Evolutionary conservation across 202 grass and related monocot species (phyloP), one percentile per base, ranked within the genome.

Genomic region (Carex sylvatica): DNA sequence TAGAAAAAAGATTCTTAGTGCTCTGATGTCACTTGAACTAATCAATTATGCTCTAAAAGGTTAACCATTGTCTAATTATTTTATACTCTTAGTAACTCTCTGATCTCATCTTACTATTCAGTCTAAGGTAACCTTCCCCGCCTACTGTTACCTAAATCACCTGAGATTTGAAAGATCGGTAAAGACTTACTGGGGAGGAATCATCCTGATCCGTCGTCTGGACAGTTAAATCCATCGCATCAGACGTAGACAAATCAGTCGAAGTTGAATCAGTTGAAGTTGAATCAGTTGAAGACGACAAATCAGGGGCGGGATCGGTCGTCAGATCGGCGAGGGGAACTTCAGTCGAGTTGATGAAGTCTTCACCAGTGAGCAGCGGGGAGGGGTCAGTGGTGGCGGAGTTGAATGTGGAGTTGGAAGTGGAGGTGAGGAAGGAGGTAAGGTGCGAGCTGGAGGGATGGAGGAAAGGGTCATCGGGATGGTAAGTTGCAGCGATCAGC

Each of bases 361-460:
- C 95, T 82, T 98, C 95, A 16, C 95, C 95, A 20, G 95, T 98
- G 67, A 89, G 92, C 20, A 82, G 64, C 44, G 80, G 80, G 2
- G 80, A 11, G 78, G 91, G 87, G 52, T 94, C 87, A 81, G 95
- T 91, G 82, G 83, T 82, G 55, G 91, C 88, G 61, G 92, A 75
- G 84, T 86, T 87, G 82, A 98, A 93, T 56, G 95, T 98, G 74
- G 92, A 91, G 85, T 89, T 98, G 85, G 92, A 98, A 9, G 95
- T 98, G 82, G 92, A 94, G 44, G 92, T 93, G 70, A 98, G 92
- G 85, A 94, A 98, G 18, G 91, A 88, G 70, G 95, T 93, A 70
- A 94, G 92, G 65, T 88, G 78, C 83, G 91, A 91, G 60, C 88
- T 91, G 35, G 95, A 88, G 2, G 92, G 88, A 69, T 87, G 95